Evolutionary conservation across 192 early-diverging fungal species (phyloP).

Genomic region (Entomortierella chlamydospora): DNA sequence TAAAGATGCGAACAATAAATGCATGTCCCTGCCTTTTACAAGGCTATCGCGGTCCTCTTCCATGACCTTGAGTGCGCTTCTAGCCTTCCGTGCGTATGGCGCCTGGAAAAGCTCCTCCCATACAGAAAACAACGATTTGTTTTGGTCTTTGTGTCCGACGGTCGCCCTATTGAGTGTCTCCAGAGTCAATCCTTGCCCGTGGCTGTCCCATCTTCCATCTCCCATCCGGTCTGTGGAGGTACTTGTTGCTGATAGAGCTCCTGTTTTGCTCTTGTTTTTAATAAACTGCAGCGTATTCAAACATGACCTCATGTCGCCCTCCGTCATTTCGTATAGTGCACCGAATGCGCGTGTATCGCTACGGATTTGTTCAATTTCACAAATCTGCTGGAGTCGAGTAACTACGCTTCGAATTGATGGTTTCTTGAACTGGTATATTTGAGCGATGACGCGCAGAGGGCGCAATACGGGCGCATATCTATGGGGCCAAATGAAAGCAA

Average conservation of each 20-base stretch:
- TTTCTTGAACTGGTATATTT: conserved; percentile 77
- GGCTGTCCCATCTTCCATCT: conserved; percentile 1
- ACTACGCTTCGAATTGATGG: conserved; percentile 75
- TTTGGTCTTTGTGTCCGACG: conserved; percentile 85
- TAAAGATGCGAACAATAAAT: not conserved
- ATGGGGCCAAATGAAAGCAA: not conserved
- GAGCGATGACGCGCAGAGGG: conserved; percentile 82
- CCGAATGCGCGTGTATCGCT: conserved; percentile 82
- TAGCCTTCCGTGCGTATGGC: conserved; percentile 33
- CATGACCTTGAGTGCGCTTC: conserved; percentile 39
- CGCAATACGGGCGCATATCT: conserved; percentile 91
- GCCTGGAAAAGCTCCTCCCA: conserved; percentile 86
- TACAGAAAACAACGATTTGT: conserved; percentile 78
- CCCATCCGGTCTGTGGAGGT: conserved; percentile 1
- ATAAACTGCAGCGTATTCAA: conserved; percentile 87
- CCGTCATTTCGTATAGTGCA: conserved; percentile 78
- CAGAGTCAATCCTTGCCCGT: conserved; percentile 44
- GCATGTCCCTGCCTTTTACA: conserved; percentile 25
- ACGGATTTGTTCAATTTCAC: conserved; percentile 75
- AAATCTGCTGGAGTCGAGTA: conserved; percentile 83
- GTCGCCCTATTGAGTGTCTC: conserved; percentile 61
- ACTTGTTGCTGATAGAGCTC: not conserved
- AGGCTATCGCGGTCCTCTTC: conserved; percentile 43
- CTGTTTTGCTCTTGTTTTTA: conserved; percentile 37
- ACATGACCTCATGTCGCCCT: conserved; percentile 90